A percentile compares a stretch with the other conserved stretches of the same genome.
phyloP scores from a whole-genome alignment of 1,139 yeast genomes.

The Candida freyschussii region DNA sequence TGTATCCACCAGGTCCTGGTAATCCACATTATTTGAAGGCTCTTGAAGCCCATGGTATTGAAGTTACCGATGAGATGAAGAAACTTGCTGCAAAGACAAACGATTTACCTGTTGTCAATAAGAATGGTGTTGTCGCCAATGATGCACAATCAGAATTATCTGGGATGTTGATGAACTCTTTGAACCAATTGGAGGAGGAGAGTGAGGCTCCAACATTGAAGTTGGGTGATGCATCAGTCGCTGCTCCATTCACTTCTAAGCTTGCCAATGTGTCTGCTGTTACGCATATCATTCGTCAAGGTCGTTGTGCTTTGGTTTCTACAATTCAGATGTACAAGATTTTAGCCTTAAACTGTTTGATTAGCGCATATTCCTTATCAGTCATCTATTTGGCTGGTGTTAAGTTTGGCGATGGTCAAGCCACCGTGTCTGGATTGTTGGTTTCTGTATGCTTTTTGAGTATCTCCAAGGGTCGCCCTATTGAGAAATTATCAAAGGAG shows the following conservation, averaged over 20 bases:
- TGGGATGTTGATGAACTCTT: conserved; percentile 64
- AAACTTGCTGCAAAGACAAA: conserved; percentile 44
- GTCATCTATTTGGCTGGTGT: conserved; percentile 96
- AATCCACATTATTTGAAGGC: conserved; percentile 89
- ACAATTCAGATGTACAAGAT: conserved; percentile 99
- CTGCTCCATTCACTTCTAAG: conserved; percentile 98
- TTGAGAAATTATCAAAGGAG: conserved; percentile 83
- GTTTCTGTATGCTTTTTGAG: conserved; percentile 93
- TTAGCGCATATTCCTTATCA: conserved; percentile 92
- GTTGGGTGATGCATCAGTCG: conserved; percentile 98
- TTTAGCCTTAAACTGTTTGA: conserved; percentile 91
- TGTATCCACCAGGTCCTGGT: conserved; percentile 92
- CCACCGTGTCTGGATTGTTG: conserved; percentile 86
- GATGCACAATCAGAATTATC: conserved; percentile 51
- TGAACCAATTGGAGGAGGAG: conserved; percentile 68
- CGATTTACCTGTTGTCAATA: conserved; percentile 31
- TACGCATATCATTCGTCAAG: conserved; percentile 92
- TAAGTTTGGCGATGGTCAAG: conserved; percentile 96
- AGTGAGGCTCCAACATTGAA: conserved; percentile 90
- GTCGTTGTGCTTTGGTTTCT: conserved; percentile 96
- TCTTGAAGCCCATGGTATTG: conserved; percentile 76
- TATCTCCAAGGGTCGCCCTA: conserved; percentile 89
- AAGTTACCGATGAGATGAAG: conserved; percentile 63
- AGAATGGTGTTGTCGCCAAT: conserved; percentile 24
- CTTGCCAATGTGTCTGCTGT: conserved; percentile 90